Percentiles rank a stretch among this genome's conserved stretches.
Conservation (phyloP, 768 basidiomycete genomes). For the Cystofilobasidium bisporidii region DNA sequence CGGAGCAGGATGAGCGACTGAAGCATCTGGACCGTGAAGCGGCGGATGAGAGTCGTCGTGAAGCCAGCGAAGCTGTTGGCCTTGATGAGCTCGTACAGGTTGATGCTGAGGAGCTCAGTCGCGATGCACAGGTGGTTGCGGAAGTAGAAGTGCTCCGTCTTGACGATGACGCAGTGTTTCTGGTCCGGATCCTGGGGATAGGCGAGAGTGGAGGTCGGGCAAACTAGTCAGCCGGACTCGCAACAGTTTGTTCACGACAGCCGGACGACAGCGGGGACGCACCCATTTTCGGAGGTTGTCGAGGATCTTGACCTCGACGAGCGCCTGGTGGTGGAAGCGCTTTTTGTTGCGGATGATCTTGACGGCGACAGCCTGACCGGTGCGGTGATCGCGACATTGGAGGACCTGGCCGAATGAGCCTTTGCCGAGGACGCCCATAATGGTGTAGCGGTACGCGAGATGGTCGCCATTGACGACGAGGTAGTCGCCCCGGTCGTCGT, state of each 20-base stretch:
- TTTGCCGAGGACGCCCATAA: constrained; percentile 85
- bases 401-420: constrained; percentile 97
- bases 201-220: neutral
- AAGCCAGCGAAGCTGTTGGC: constrained; percentile 99
- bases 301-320: constrained; percentile 98
- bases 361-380: constrained; percentile 92
- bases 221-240: constrained; percentile 7
- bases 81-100: constrained; percentile 97
- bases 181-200: constrained; percentile 74
- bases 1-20: constrained; percentile 84
- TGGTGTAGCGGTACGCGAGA: constrained; percentile 91
- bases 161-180: constrained; percentile 93
- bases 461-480: constrained; percentile 82
- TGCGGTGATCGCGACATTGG: constrained; percentile 87
- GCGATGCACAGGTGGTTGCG: constrained; percentile 95
- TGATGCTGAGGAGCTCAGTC: constrained; percentile 95
- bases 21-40: constrained; percentile 94
- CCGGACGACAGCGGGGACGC: constrained; percentile 36
- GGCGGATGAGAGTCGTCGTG: constrained; percentile 83
- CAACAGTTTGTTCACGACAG: neutral
- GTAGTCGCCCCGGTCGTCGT: constrained; percentile 97
- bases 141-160: constrained; percentile 98
- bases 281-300: constrained; percentile 97
- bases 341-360: constrained; percentile 99
- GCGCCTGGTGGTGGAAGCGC: constrained; percentile 92